phyloP scores from a whole-genome alignment of 805 yeast genomes.

The Zygosaccharomyces pseudorouxii region DNA sequence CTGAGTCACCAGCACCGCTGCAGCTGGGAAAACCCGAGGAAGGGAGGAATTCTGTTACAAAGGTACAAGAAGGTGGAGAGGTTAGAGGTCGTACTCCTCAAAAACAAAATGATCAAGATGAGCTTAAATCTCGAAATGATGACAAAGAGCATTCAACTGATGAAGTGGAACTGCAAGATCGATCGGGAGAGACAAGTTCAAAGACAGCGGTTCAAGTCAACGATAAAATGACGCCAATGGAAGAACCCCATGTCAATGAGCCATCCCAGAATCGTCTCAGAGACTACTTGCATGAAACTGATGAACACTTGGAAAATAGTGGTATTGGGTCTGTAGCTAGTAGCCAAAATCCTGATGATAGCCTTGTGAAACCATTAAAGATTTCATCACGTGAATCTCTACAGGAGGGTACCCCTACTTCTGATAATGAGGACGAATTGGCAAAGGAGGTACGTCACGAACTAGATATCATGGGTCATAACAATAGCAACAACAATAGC shows the following conservation, averaged over 20 bases:
- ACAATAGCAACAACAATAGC: constrained; percentile 1
- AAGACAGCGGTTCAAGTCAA: background rate
- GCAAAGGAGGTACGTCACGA: constrained; percentile 3
- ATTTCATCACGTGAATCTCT: background rate
- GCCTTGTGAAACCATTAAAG: background rate
- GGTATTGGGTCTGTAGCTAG: constrained; percentile 1
- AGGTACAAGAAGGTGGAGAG: background rate
- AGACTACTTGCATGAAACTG: background rate
- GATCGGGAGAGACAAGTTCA: background rate
- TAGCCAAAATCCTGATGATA: background rate
- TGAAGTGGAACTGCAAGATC: background rate
- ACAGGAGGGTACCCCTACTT: background rate
- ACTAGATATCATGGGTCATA: constrained; percentile 3
- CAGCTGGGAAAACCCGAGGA: background rate
- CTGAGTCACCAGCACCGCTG: background rate
- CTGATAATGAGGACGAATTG: constrained; percentile 1
- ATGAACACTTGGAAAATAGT: background rate
- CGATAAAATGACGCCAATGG: background rate
- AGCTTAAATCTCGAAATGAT: background rate
- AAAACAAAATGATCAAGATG: background rate
- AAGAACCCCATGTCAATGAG: background rate
- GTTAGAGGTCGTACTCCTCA: constrained; percentile 7
- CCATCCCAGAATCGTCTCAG: constrained; percentile 3
- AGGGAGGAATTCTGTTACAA: background rate
- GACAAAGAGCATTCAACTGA: background rate